Base-by-base conservation (phyloP, 2,329 filamentous ascomycete species). In the Ascochyta fabae region DNA sequence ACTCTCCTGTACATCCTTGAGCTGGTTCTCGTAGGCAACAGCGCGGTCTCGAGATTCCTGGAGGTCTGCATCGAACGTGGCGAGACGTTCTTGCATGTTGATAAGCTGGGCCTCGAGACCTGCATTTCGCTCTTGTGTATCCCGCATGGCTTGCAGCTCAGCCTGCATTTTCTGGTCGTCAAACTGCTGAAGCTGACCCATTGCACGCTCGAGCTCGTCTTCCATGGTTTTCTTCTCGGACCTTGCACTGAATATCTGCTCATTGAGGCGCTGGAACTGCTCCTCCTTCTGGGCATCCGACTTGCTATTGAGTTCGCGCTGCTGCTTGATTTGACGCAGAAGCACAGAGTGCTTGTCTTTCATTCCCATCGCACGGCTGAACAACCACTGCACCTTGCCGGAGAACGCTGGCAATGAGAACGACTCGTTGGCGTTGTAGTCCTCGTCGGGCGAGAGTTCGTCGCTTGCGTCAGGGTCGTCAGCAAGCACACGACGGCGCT, bases 321-420 rank as follows among this genome's bases (percentile, higher is more conserved):
- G 94, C 73, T 98, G 93, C 78, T 96, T 94, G 68, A 97, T 94
- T 74, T 98, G 93, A 39, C 92, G 87, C 68, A 94, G 89, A 8
- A 98, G 83, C 22, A 96, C 93, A 44, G 87, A 86, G 72, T 96
- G 96, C 72, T 98, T 93, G 66, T 96, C 91, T 59, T 91, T 88
- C 33, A 97, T 80, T 19, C 85, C 85, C 16, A 88, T 89, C n/a
- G 91, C 85, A 55, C 91, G 89, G 36, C 83, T 82, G 70, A 92
- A 91, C 4, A 97, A 79, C 78, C 87, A 89, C 67, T 92, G 88
- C 0, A 98, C 87, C 68, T 91, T 91, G 8, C 85, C 80, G 15
- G 87, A 88, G 73, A 98, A 96, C 19, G 88, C 90, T 22, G 84
- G 81, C 4, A 96, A 78, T 1, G 88, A 89, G 76, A 91, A 96